Conservation (phyloP, 202 grass and related monocot species). For the Schoenoplectus triqueter region DNA sequence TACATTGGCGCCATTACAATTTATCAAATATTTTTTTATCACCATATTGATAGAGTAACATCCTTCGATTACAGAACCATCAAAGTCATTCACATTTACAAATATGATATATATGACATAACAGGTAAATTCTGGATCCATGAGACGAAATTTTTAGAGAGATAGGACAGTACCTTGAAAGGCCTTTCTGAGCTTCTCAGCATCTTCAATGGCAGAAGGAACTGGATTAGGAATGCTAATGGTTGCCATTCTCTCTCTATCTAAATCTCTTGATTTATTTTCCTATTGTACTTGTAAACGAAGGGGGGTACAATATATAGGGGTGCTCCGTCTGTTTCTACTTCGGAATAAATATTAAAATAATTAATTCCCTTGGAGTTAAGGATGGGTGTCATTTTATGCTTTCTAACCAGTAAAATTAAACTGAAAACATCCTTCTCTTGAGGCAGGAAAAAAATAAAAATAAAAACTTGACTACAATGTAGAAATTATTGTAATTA, state of each 20-base stretch:
- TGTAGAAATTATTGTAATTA: neutral
- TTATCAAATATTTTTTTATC: neutral
- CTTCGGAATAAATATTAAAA: slow-evolving; percentile 26
- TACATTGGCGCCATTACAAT: neutral
- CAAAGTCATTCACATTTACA: slow-evolving; percentile 2
- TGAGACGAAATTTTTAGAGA: neutral
- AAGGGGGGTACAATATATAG: slow-evolving; percentile 12
- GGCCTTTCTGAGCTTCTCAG: slow-evolving; percentile 65
- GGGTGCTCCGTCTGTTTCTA: neutral
- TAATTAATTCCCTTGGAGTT: slow-evolving; percentile 21
- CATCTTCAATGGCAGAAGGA: slow-evolving; percentile 70
- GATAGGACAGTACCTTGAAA: slow-evolving; percentile 55
- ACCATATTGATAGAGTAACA: too few relatives aligned
- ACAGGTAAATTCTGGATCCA: neutral
- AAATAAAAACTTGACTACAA: neutral
- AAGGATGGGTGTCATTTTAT: slow-evolving; percentile 25
- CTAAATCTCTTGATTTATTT: slow-evolving; percentile 12
- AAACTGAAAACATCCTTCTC: neutral
- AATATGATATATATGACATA: neutral
- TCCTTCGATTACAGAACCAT: neutral
- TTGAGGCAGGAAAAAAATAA: neutral
- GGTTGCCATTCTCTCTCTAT: slow-evolving; percentile 54
- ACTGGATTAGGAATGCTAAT: slow-evolving; percentile 51
- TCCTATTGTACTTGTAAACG: neutral
- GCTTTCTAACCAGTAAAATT: neutral